A percentile compares a stretch with the other conserved stretches of the same genome.
Evolutionary conservation across 768 basidiomycete species (phyloP).

Genomic region (Mycena capillaripes): DNA sequence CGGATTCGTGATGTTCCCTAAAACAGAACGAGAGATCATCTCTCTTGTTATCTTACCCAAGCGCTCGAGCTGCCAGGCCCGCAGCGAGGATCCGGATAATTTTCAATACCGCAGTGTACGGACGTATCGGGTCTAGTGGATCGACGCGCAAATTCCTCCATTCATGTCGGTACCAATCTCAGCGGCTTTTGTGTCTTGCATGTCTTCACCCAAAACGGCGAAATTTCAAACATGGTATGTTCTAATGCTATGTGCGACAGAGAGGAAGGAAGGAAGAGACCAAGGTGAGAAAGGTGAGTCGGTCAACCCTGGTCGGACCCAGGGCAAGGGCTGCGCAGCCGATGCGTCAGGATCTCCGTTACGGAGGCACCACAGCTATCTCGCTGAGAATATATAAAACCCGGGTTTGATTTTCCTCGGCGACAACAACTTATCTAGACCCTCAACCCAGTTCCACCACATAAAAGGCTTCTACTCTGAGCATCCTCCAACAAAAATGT

Average conservation of each 20-base stretch:
- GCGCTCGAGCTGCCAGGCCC: no score
- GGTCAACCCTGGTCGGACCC: not conserved
- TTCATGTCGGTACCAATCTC: not conserved
- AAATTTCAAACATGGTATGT: not conserved
- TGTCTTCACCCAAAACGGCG: not conserved
- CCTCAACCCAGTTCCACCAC: not conserved
- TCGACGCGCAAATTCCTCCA: not conserved
- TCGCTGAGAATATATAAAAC: constrained; percentile 15
- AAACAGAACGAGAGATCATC: no score
- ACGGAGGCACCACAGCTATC: constrained; percentile 20
- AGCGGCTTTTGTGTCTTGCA: not conserved
- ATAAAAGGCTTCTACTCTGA: not conserved
- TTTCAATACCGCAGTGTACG: no score
- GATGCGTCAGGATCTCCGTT: no score
- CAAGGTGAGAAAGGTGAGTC: not conserved
- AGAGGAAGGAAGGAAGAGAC: no score
- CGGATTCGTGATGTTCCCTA: no score
- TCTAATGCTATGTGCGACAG: not conserved
- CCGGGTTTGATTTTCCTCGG: not conserved
- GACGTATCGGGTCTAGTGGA: not conserved
- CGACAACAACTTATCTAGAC: not conserved
- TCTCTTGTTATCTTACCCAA: no score
- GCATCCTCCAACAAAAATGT: not conserved
- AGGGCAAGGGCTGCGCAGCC: constrained; percentile 4
- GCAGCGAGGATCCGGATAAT: no score